Evolutionary conservation across 1,139 yeast genomes (phyloP).

Genomic region (Candida tropicalis): DNA sequence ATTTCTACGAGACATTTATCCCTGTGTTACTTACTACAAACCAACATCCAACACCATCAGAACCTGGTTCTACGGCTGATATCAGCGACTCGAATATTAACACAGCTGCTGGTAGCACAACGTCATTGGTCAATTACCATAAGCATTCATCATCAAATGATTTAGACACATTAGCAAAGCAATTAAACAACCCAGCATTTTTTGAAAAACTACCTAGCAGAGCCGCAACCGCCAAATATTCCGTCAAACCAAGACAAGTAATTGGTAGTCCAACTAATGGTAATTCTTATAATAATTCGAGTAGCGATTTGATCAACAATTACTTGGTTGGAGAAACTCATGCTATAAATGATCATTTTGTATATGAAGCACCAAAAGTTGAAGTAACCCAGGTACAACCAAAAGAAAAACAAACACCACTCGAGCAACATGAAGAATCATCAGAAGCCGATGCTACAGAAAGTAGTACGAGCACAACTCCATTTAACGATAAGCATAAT

Average conservation of each 20-base stretch:
- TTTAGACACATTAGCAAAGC: slow-evolving; percentile 45
- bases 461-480: background rate
- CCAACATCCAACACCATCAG: slow-evolving; percentile 4
- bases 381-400: slow-evolving; percentile 8
- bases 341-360: slow-evolving; percentile 40
- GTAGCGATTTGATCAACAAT: slow-evolving; percentile 25
- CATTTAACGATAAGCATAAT: background rate
- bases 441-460: slow-evolving; percentile 2
- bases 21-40: slow-evolving; percentile 33
- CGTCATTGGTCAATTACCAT: slow-evolving; percentile 11
- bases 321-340: slow-evolving; percentile 23
- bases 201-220: slow-evolving; percentile 45
- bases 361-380: slow-evolving; percentile 24
- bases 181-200: slow-evolving; percentile 36
- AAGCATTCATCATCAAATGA: slow-evolving; percentile 16
- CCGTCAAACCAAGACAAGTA: slow-evolving; percentile 17
- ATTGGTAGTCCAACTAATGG: slow-evolving; percentile 6
- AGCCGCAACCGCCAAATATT: slow-evolving; percentile 26
- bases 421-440: background rate
- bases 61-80: slow-evolving; percentile 1
- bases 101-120: slow-evolving; percentile 6
- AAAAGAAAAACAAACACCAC: background rate
- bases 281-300: slow-evolving; percentile 22
- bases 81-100: slow-evolving; percentile 7
- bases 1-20: slow-evolving; percentile 46